Conservation (phyloP, 305 asterid genomes). For the Galium porrigens region DNA sequence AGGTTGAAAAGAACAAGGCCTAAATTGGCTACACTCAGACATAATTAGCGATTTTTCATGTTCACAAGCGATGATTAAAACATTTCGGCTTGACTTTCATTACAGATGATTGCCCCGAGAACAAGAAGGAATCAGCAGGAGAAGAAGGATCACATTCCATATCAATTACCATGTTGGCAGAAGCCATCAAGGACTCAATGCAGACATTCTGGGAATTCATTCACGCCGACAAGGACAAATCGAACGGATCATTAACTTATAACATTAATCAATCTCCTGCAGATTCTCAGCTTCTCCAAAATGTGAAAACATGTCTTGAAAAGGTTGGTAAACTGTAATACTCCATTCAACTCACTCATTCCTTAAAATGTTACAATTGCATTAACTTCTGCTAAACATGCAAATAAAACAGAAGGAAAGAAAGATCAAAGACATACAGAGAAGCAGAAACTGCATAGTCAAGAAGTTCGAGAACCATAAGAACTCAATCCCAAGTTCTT, state of each 20-base stretch:
- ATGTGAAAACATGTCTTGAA: conserved; percentile 31
- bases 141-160: conserved; percentile 30
- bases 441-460: conserved; percentile 58
- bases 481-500: conserved; percentile 13
- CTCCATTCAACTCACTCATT: neutral
- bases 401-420: conserved; percentile 49
- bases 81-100: no score
- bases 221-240: conserved; percentile 39
- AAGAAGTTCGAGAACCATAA: conserved; percentile 43
- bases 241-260: conserved; percentile 19
- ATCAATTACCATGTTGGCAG: conserved; percentile 30
- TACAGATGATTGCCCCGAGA: conserved; percentile 52
- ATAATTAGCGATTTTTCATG: no score
- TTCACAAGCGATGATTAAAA: no score
- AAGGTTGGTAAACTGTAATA: conserved; percentile 29
- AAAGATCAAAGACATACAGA: conserved; percentile 37
- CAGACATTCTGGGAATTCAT: conserved; percentile 46
- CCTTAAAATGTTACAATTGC: neutral
- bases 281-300: conserved; percentile 29
- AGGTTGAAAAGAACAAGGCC: no score
- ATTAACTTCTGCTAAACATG: neutral
- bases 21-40: no score
- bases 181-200: conserved; percentile 42
- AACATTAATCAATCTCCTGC: conserved; percentile 16
- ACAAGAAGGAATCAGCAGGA: conserved; percentile 24